Evolutionary conservation across 192 early-diverging fungal genomes (phyloP).

Genomic region (Podila horticola): DNA sequence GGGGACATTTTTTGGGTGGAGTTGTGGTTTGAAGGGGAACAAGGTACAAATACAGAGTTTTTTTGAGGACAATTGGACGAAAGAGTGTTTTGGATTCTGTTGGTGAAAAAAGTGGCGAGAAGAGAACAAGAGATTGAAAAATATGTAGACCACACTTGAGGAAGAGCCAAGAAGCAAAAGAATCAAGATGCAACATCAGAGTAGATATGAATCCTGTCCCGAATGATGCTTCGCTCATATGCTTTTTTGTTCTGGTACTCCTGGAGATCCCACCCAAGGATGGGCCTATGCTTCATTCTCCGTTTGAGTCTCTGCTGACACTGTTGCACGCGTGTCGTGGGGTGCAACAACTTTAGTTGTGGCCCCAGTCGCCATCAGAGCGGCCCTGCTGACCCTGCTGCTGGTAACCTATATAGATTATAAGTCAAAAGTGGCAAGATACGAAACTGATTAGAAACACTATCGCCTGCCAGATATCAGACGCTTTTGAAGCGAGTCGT

Average conservation of each 20-base stretch:
- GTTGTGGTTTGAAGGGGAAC: background rate
- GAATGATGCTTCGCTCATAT: too few relatives aligned
- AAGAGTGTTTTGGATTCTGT: background rate
- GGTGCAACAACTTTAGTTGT: constrained; percentile 12
- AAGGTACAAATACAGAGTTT: constrained; percentile 6
- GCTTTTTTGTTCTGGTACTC: too few relatives aligned
- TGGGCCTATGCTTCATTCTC: too few relatives aligned
- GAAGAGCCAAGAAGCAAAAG: background rate
- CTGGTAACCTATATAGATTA: constrained; percentile 4
- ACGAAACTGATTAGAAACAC: too few relatives aligned
- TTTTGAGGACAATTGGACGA: constrained; percentile 4
- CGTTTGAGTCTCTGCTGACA: too few relatives aligned
- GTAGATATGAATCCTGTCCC: background rate
- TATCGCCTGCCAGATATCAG: background rate
- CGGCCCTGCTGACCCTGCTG: constrained; percentile 23
- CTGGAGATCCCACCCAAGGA: too few relatives aligned
- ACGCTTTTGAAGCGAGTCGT: background rate
- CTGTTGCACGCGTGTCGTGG: background rate
- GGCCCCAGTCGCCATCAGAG: constrained; percentile 41
- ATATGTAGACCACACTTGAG: too few relatives aligned
- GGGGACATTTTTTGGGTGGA: too few relatives aligned
- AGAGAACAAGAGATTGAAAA: too few relatives aligned
- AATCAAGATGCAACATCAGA: constrained; percentile 26
- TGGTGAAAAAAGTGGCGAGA: background rate
- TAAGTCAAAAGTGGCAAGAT: too few relatives aligned